phyloP scores from a whole-genome alignment of 768 basidiomycete species.

The Tulasnella sp. region DNA sequence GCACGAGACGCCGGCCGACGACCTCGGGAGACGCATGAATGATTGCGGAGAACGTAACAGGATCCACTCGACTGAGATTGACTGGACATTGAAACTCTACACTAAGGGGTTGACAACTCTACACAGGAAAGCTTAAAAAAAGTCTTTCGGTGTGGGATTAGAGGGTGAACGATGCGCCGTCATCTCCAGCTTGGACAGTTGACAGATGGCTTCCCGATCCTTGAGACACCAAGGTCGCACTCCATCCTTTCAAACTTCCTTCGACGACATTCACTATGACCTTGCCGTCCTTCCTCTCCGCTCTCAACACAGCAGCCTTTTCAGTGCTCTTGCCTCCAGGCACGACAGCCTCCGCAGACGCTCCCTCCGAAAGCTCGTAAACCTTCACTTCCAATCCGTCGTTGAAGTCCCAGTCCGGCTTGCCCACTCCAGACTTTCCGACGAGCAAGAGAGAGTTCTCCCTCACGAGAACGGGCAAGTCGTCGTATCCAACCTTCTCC shows the following conservation, averaged over 20 bases:
- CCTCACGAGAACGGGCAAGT: slow-evolving; percentile 57
- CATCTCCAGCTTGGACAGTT: background rate
- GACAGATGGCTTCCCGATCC: background rate
- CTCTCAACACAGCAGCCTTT: slow-evolving; percentile 34
- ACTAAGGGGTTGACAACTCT: background rate
- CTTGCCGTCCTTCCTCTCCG: slow-evolving; percentile 23
- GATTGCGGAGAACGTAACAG: too few relatives aligned
- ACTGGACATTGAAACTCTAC: too few relatives aligned
- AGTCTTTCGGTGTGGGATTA: background rate
- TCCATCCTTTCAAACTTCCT: background rate
- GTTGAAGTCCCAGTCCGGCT: slow-evolving; percentile 53
- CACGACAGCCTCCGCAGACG: slow-evolving; percentile 28
- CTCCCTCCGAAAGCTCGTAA: slow-evolving; percentile 27
- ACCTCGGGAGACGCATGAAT: too few relatives aligned
- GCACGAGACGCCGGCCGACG: too few relatives aligned
- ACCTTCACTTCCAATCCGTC: slow-evolving; percentile 43
- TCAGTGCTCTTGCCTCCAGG: slow-evolving; percentile 33
- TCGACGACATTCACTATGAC: slow-evolving; percentile 22
- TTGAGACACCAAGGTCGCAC: background rate
- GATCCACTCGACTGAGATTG: too few relatives aligned
- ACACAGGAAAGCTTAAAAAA: background rate
- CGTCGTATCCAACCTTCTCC: slow-evolving; percentile 49
- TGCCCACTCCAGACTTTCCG: slow-evolving; percentile 39
- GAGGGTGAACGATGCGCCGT: background rate
- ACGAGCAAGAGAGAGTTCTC: slow-evolving; percentile 45